phyloP scores from a whole-genome alignment of 371 early-diverging fungal species.

The Vairimorpha necatrix region DNA sequence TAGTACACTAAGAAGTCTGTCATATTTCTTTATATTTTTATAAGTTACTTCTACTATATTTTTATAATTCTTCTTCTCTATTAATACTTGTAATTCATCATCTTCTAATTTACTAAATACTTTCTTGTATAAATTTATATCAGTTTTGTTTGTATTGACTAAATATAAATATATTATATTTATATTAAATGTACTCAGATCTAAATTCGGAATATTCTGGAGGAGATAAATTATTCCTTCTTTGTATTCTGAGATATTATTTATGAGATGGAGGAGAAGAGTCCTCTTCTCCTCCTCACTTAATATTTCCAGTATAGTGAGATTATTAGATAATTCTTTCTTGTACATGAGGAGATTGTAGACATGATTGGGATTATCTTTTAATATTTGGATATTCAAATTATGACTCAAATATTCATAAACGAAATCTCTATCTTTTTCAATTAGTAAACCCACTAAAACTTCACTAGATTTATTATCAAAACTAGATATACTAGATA shows the following conservation, averaged over 20 bases:
- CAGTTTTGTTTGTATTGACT: background rate
- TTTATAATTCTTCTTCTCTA: background rate
- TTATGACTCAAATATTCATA: background rate
- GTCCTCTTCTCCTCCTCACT: background rate
- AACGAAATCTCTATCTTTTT: background rate
- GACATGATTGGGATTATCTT: background rate
- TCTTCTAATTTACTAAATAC: constrained; percentile 18
- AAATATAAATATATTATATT: background rate
- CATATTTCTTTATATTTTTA: constrained; percentile 20
- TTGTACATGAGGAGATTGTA: background rate
- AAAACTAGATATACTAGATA: no score
- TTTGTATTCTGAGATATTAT: background rate
- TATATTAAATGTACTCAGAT: background rate
- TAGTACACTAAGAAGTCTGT: background rate
- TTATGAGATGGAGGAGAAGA: background rate
- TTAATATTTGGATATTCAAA: background rate
- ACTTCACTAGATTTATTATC: background rate
- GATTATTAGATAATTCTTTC: background rate
- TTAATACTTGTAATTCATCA: constrained; percentile 7
- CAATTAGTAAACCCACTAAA: background rate
- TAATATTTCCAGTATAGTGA: background rate
- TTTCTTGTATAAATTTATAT: constrained; percentile 10
- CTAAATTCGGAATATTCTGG: background rate
- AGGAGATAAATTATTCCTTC: background rate
- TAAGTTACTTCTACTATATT: constrained; percentile 26